Conservation (phyloP, 1,139 yeast species). For the Yamadazyma membranifaciens region DNA sequence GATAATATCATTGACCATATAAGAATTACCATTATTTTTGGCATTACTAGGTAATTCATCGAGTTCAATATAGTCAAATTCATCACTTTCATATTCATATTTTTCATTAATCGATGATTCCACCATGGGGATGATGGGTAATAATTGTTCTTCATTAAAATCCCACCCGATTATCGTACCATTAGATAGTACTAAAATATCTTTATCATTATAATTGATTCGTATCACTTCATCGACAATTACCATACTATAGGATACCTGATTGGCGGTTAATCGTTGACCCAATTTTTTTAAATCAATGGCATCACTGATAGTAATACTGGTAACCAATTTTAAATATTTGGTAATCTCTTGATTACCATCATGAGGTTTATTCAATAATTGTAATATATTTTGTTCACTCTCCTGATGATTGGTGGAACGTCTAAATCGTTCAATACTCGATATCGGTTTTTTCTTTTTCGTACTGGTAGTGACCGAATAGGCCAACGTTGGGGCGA, state of each 20-base stretch:
- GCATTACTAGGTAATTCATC: conserved; percentile 24
- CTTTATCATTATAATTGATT: conserved; percentile 31
- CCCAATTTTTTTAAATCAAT: conserved; percentile 10
- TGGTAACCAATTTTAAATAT: conserved; percentile 14
- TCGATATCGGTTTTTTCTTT: conserved; percentile 16
- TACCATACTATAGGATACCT: conserved; percentile 26
- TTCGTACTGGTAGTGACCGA: conserved; percentile 4
- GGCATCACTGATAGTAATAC: conserved; percentile 16
- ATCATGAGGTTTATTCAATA: conserved; percentile 11
- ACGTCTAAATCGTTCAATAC: conserved; percentile 17
- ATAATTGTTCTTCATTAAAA: conserved; percentile 49
- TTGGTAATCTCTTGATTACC: conserved; percentile 10
- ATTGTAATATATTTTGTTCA: conserved; percentile 12
- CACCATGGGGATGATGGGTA: conserved; percentile 50
- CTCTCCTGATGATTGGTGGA: conserved; percentile 15
- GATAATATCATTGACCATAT: conserved; percentile 68
- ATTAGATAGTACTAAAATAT: conserved; percentile 62
- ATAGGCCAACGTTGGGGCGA: not conserved
- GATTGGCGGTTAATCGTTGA: conserved; percentile 1
- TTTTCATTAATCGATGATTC: conserved; percentile 29
- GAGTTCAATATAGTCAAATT: conserved; percentile 77
- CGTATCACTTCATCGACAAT: conserved; percentile 72
- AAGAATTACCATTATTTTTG: conserved; percentile 32
- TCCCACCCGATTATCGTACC: conserved; percentile 89
- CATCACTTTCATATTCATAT: conserved; percentile 72